These are phyloP conservation scores for Carex scoparia DNA, from an alignment of 176 grass and related monocot species.

Conservation along the genomic window DNA sequence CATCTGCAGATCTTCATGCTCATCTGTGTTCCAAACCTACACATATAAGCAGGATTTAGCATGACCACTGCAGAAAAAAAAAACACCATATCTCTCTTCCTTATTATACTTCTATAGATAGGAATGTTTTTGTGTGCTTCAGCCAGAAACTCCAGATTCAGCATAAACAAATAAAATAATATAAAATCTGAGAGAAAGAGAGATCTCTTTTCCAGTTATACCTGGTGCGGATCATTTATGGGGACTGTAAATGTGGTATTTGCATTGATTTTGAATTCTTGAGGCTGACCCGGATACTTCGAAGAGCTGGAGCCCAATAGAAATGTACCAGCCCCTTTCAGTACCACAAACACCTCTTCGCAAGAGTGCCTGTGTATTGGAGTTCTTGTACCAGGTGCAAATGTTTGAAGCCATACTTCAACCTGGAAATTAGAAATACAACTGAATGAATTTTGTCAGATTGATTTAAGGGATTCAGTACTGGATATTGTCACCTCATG, in stretches of 20 bases:
- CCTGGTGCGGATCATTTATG: slow-evolving; percentile 90
- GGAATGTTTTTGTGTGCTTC: not conserved
- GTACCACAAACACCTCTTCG: slow-evolving; percentile 77
- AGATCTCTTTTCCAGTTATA: slow-evolving; percentile 11
- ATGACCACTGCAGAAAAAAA: not conserved
- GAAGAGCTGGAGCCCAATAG: slow-evolving; percentile 66
- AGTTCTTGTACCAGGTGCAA: slow-evolving; percentile 54
- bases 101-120: not conserved
- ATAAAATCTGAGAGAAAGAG: not conserved
- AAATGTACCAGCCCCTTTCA: slow-evolving; percentile 68
- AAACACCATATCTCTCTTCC: slow-evolving; percentile 3
- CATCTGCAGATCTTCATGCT: slow-evolving; percentile 74
- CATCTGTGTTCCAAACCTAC: slow-evolving; percentile 80
- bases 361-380: slow-evolving; percentile 88
- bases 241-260: slow-evolving; percentile 83
- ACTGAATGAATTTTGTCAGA: not conserved
- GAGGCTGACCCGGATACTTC: slow-evolving; percentile 56
- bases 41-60: slow-evolving; percentile 1
- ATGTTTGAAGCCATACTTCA: slow-evolving; percentile 89
- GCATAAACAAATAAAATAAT: not conserved
- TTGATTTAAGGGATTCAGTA: not conserved
- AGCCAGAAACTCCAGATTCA: not conserved
- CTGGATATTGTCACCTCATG: not conserved
- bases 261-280: slow-evolving; percentile 44
- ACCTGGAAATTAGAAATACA: slow-evolving; percentile 40